A percentile compares a stretch with the other conserved stretches of the same genome.
phyloP scores from a whole-genome alignment of 805 yeast genomes.

The Brettanomyces bruxellensis region DNA sequence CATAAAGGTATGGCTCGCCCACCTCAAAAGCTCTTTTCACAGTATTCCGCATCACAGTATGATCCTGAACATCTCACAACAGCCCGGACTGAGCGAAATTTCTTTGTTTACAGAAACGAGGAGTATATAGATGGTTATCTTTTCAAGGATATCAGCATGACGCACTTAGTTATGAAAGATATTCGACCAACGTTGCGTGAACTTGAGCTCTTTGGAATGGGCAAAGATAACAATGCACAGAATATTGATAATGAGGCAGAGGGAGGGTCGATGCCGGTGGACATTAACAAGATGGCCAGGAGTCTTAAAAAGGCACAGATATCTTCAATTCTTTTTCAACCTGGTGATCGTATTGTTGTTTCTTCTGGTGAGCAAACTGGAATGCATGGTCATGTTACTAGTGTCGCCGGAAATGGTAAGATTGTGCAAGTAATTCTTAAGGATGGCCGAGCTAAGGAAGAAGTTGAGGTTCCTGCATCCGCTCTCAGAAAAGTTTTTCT shows the following conservation, averaged over 20 bases:
- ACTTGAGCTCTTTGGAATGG: constrained; percentile 64
- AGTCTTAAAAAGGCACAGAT: constrained; percentile 61
- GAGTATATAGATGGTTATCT: constrained; percentile 87
- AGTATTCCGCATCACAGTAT: constrained; percentile 77
- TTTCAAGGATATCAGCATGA: constrained; percentile 77
- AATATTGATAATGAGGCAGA: constrained; percentile 46
- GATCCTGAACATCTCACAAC: constrained; percentile 63
- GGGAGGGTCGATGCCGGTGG: constrained; percentile 32
- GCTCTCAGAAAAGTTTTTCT: constrained; percentile 78
- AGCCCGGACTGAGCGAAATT: constrained; percentile 52
- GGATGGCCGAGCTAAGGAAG: constrained; percentile 34
- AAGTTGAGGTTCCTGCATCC: constrained; percentile 70
- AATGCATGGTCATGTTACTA: constrained; percentile 68
- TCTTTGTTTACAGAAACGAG: constrained; percentile 72
- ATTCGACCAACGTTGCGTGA: constrained; percentile 88
- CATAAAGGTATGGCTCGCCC: constrained; percentile 46
- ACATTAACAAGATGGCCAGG: constrained; percentile 77
- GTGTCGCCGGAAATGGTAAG: constrained; percentile 44
- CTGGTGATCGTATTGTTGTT: constrained; percentile 91
- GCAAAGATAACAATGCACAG: constrained; percentile 37
- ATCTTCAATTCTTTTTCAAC: constrained; percentile 60
- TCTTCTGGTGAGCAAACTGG: constrained; percentile 91
- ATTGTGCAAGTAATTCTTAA: constrained; percentile 44
- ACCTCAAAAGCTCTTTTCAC: constrained; percentile 77
- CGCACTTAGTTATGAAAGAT: constrained; percentile 64